A percentile compares a stretch with the other conserved stretches of the same genome.
Evolutionary conservation across 768 basidiomycete genomes (phyloP).

Genomic region (Termitomyces sp.): DNA sequence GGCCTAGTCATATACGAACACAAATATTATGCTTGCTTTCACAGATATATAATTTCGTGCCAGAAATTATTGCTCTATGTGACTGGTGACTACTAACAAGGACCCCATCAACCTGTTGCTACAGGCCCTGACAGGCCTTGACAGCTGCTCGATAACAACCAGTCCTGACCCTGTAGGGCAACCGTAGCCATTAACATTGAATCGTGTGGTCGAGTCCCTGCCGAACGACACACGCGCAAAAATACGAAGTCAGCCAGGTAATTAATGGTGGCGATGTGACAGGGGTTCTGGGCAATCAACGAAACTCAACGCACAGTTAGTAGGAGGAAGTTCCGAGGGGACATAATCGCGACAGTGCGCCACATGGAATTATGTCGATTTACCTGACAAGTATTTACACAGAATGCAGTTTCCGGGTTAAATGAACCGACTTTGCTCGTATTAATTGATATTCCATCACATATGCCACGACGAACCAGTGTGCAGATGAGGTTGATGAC

Average conservation of each 20-base stretch:
- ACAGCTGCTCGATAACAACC: too few relatives aligned
- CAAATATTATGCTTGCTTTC: too few relatives aligned
- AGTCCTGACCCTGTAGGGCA: too few relatives aligned
- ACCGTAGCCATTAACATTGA: too few relatives aligned
- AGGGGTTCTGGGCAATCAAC: not conserved
- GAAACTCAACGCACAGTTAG: not conserved
- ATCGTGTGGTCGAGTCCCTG: not conserved
- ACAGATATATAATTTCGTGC: too few relatives aligned
- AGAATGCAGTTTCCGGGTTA: not conserved
- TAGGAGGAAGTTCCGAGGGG: not conserved
- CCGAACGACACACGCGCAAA: not conserved
- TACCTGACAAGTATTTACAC: not conserved
- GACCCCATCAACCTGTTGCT: too few relatives aligned
- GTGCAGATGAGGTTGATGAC: not conserved
- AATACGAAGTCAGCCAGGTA: not conserved
- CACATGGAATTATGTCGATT: not conserved
- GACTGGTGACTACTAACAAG: too few relatives aligned
- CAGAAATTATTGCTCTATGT: too few relatives aligned
- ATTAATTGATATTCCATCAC: not conserved
- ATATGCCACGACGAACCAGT: not conserved
- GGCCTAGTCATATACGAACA: too few relatives aligned
- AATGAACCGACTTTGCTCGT: not conserved
- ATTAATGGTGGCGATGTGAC: not conserved
- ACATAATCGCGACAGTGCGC: not conserved
- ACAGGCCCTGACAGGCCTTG: too few relatives aligned